Percentiles rank a stretch among this genome's conserved stretches.
phyloP scores from a whole-genome alignment of 176 grass and related monocot genomes.

The Triticum timopheevii region DNA sequence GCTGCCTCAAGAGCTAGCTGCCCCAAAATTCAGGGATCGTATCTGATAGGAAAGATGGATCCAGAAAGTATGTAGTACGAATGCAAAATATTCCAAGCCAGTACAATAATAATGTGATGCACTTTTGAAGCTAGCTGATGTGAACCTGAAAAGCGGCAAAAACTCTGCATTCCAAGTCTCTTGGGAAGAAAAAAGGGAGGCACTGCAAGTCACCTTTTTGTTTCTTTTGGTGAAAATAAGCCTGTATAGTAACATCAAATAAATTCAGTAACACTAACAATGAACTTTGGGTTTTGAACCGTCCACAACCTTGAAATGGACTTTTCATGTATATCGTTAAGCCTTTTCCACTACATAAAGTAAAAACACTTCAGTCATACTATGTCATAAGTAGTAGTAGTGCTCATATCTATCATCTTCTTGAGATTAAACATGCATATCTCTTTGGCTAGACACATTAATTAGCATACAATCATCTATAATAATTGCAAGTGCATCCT shows the following conservation, averaged over 20 bases:
- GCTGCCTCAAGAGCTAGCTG: neutral
- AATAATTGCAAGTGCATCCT: neutral
- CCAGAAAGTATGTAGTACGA: neutral
- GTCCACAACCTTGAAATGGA: neutral
- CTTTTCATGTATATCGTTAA: neutral
- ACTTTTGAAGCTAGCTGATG: constrained; percentile 21
- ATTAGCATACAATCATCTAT: too few species aligned
- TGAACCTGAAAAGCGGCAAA: constrained; percentile 4
- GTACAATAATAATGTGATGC: constrained; percentile 22
- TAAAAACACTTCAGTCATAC: neutral
- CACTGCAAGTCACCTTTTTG: neutral
- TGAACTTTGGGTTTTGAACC: neutral
- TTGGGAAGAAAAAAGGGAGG: neutral
- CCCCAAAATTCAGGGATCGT: neutral
- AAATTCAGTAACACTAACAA: neutral
- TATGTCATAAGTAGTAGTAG: neutral
- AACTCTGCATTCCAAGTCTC: constrained; percentile 18
- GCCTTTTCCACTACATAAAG: neutral
- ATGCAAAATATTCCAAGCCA: constrained; percentile 1
- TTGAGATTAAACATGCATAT: too few species aligned
- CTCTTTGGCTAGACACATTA: too few species aligned
- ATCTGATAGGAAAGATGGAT: neutral
- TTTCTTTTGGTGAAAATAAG: neutral
- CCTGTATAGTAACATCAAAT: constrained; percentile 8
- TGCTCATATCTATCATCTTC: too few species aligned